Evolutionary conservation across 495 filamentous ascomycete genomes (phyloP).

Genomic region (Clohesyomyces aquaticus): DNA sequence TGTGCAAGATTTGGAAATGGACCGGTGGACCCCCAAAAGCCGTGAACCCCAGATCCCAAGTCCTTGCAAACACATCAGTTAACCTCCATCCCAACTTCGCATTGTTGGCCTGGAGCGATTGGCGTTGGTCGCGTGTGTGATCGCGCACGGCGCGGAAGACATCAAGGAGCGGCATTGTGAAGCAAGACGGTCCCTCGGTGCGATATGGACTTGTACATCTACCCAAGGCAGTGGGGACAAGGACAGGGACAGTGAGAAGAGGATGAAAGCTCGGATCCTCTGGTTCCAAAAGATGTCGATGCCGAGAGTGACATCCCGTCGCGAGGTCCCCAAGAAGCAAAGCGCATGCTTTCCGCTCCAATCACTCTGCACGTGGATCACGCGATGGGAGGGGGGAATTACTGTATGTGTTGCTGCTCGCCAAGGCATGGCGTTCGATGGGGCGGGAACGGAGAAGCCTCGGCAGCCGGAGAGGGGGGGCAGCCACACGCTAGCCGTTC

Average conservation of each 20-base stretch:
- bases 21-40: conserved; percentile 73
- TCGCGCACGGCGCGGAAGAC: conserved; percentile 35
- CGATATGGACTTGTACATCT: neutral
- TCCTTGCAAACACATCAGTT: conserved; percentile 38
- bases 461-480: neutral
- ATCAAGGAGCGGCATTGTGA: conserved; percentile 35
- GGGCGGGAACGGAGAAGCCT: neutral
- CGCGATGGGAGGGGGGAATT: neutral
- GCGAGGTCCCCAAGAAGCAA: neutral
- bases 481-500: no score
- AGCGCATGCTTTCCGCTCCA: neutral
- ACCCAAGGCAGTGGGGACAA: neutral
- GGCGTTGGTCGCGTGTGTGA: conserved; percentile 28
- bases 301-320: neutral
- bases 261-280: no score
- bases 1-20: conserved; percentile 71
- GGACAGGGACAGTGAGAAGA: neutral
- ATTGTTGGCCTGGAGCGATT: conserved; percentile 29
- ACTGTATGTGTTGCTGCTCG: neutral
- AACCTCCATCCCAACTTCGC: conserved; percentile 26
- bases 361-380: conserved; percentile 10
- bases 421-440: conserved; percentile 12
- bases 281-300: no score
- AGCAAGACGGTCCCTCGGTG: neutral
- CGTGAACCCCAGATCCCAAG: conserved; percentile 70